Evolutionary conservation across 2,329 filamentous ascomycete species (phyloP), one percentile per base, ranked within the genome.

Genomic region (Aspergillus quadricinctus): DNA sequence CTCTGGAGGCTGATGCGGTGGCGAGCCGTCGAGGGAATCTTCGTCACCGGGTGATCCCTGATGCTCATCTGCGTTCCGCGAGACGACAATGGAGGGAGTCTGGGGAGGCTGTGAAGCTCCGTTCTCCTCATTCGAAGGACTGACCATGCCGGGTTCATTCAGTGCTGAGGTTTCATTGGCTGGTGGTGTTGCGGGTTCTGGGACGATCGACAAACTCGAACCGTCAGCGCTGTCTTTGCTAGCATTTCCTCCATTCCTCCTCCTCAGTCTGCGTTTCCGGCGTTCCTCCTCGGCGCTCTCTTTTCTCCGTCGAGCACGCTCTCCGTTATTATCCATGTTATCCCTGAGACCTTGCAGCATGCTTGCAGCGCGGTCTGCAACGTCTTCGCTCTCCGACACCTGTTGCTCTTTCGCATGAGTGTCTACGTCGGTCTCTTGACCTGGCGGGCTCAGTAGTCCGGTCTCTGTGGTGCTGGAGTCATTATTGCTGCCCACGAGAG

Each of bases 271-370:
- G 45, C 90, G 77, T 61, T 83, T 79, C 56, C 85, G 82, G 53
- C 90, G 79, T 74, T 95, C 90, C 61, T 90, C 88, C 64, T 94
- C 90, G 1, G 90, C 89, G 59, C 85, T 90, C 69, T 92, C 88
- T 67, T 88, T 77, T 65, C 86, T 76, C 55, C 85, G 81, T 54
- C 91, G 78, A 55, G 90, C 79, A 11, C 79, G 76, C 21, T 76
- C 78, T 7, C 80, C 82, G 23, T 83, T 37, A 14, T 37, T 83
- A 50, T 87, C 80, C 3, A 66, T 67, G 45, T 84, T 84, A 45
- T 85, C 81, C 57, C 91, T 84, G 73, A 97, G 87, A 48, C 91
- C 91, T 69, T 96, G 89, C 29, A 97, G 79, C 71, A 97, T 78
- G 61, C 87, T 84, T 1, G 91, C 91, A 2, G 93, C 92, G 52